These are phyloP conservation scores for Paecilomyces formosus DNA, from an alignment of 2,329 filamentous ascomycete species.

Conservation along the genomic window DNA sequence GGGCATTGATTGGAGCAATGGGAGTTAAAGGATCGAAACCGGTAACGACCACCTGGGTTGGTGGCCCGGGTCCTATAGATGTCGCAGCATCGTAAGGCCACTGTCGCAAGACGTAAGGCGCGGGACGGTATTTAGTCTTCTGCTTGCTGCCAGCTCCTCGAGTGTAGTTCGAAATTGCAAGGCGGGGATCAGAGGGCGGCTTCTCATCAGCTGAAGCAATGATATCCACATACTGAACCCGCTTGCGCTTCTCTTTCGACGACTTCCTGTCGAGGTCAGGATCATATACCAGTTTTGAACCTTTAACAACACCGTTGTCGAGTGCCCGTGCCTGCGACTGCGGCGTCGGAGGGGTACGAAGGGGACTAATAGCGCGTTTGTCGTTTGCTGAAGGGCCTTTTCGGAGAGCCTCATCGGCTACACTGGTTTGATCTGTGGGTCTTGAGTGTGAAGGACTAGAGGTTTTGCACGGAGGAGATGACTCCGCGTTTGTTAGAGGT, in stretches of 20 bases:
- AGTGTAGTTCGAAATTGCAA: conserved; percentile 58
- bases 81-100: conserved; percentile 76
- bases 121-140: conserved; percentile 62
- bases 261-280: conserved; percentile 53
- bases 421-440: conserved; percentile 24
- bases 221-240: conserved; percentile 47
- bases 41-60: conserved; percentile 85
- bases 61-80: conserved; percentile 80
- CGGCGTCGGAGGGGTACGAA: conserved; percentile 37
- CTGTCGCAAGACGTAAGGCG: conserved; percentile 71
- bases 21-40: conserved; percentile 89
- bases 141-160: conserved; percentile 57
- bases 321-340: conserved; percentile 44
- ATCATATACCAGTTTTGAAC: conserved; percentile 55
- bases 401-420: conserved; percentile 15
- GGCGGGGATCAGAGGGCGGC: conserved; percentile 73
- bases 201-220: conserved; percentile 47
- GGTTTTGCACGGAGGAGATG: conserved; percentile 53
- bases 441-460: conserved; percentile 45
- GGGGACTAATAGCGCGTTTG: conserved; percentile 31
- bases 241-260: conserved; percentile 49
- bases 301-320: conserved; percentile 47
- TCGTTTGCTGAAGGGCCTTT: conserved; percentile 20
- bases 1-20: conserved; percentile 43
- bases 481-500: conserved; percentile 59